Evolutionary conservation across 2,329 filamentous ascomycete genomes (phyloP).

Genomic region (Colletotrichum falcatum): DNA sequence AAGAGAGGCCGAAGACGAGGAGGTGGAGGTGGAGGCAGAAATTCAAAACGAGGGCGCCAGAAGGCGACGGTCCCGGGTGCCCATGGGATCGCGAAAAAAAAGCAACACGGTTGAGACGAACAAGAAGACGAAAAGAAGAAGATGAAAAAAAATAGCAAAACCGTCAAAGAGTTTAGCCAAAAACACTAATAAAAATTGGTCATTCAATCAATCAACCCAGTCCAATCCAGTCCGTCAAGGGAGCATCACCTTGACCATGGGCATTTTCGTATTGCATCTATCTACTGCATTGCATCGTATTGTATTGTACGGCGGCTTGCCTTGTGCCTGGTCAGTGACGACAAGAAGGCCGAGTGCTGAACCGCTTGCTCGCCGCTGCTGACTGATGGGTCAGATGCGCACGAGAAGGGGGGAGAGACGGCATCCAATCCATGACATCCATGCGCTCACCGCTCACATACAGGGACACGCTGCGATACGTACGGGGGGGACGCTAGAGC

Average conservation of each 20-base stretch:
- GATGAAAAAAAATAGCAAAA: constrained; percentile 30
- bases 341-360: neutral
- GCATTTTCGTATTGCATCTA: too few relatives aligned
- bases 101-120: constrained; percentile 15
- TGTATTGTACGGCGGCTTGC: neutral
- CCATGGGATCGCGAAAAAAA: constrained; percentile 12
- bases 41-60: neutral
- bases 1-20: constrained; percentile 19
- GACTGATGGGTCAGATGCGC: constrained; percentile 19
- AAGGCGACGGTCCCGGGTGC: constrained; percentile 2
- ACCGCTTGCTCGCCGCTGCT: neutral
- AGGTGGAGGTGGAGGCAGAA: constrained; percentile 35
- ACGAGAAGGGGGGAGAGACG: neutral
- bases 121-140: constrained; percentile 24
- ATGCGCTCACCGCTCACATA: constrained; percentile 32
- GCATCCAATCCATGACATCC: neutral
- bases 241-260: too few relatives aligned
- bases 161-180: constrained; percentile 37
- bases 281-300: too few relatives aligned
- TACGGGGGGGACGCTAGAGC: neutral
- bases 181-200: constrained; percentile 40
- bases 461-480: neutral
- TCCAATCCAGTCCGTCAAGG: constrained; percentile 31
- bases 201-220: constrained; percentile 31
- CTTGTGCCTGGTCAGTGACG: neutral